These are phyloP conservation scores for Orbilia javanica DNA, from an alignment of 2,329 filamentous ascomycete genomes.

Conservation along the genomic window DNA sequence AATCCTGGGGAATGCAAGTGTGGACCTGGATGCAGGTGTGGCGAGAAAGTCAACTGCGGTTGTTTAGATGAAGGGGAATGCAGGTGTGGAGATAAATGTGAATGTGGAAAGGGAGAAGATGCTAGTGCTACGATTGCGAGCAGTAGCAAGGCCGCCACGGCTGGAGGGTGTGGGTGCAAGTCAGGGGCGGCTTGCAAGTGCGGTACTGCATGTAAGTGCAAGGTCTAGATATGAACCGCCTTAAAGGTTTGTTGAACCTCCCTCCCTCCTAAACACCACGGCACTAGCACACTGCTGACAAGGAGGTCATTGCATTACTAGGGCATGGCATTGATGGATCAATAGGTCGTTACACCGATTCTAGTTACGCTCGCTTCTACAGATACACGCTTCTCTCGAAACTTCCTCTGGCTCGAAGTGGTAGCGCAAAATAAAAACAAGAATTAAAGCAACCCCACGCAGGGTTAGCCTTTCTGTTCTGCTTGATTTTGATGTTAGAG, in stretches of 20 bases:
- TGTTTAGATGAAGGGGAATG: constrained; percentile 22
- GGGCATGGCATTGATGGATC: neutral
- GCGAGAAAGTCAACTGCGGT: constrained; percentile 25
- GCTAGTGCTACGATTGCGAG: neutral
- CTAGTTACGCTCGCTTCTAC: neutral
- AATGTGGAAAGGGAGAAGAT: constrained; percentile 10
- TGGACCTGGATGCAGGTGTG: constrained; percentile 26
- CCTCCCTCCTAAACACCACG: neutral
- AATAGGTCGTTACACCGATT: neutral
- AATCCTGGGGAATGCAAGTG: constrained; percentile 5
- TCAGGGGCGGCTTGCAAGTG: constrained; percentile 31
- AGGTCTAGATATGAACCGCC: constrained; percentile 14
- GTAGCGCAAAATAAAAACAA: neutral
- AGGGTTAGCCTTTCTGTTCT: neutral
- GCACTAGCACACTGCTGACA: neutral
- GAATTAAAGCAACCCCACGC: too few relatives aligned
- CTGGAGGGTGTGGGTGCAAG: constrained; percentile 22
- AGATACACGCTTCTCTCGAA: too few relatives aligned
- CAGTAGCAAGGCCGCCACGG: neutral
- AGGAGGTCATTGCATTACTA: neutral
- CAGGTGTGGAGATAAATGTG: constrained; percentile 39
- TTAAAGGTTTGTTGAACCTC: neutral
- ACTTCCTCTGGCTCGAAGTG: too few relatives aligned
- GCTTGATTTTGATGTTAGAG: neutral
- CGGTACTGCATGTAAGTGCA: constrained; percentile 29